These are phyloP conservation scores for Salmacisia buchloeana DNA, from an alignment of 1,284 basidiomycete genomes.

Conservation along the genomic window DNA sequence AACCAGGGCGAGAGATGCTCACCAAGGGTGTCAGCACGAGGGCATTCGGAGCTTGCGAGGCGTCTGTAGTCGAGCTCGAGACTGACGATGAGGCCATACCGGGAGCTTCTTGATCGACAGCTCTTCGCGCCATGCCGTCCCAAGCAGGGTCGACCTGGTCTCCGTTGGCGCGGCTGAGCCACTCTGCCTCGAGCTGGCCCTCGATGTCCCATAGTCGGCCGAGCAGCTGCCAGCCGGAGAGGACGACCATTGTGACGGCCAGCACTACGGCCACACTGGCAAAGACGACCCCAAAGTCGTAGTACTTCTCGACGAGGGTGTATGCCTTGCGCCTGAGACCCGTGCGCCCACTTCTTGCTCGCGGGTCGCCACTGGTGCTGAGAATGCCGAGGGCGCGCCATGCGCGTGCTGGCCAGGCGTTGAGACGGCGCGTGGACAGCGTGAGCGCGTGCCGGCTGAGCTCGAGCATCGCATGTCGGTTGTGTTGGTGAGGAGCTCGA, in stretches of 20 bases:
- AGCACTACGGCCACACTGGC: background rate
- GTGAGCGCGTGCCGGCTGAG: background rate
- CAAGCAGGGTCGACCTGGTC: no score
- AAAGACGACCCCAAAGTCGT: background rate
- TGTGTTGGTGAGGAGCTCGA: no score
- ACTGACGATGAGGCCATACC: background rate
- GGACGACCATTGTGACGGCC: background rate
- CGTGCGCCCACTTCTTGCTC: background rate
- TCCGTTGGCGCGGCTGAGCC: background rate
- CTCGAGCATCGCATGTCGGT: constrained; percentile 7
- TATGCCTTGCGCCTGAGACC: constrained; percentile 3
- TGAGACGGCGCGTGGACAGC: background rate
- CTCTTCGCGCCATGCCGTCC: no score
- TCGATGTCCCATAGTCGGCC: background rate
- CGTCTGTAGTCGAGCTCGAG: background rate
- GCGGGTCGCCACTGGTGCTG: background rate
- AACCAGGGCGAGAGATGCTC: background rate
- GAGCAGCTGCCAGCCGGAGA: background rate
- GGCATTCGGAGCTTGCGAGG: background rate
- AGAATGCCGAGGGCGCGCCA: background rate
- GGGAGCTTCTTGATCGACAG: background rate
- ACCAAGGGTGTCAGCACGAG: background rate
- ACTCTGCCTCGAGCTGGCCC: background rate
- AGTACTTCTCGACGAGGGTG: background rate
- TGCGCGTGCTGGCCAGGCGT: background rate